Evolutionary conservation across 1,139 yeast genomes (phyloP), one percentile per base, ranked within the genome.

Genomic region (Saccharomyces hybrid): DNA sequence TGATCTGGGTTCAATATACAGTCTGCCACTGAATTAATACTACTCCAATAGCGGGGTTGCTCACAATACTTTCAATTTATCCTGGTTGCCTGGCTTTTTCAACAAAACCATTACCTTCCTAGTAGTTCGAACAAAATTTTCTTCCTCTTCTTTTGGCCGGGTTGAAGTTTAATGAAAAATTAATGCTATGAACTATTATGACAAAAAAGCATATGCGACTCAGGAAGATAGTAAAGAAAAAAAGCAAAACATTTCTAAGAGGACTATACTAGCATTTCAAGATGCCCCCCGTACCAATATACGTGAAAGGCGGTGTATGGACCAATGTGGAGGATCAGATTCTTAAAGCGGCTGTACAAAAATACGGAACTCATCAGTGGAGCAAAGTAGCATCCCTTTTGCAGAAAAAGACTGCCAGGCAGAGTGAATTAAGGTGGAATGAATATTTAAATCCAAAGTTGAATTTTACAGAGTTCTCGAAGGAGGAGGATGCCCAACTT

Each of bases 281-380:
- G n/a, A 38, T 38, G 44, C 25, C 44, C 16, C 44, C 44, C n/a
- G 25, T 38, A 20, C 90, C 91, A 2, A 75, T 84, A 1, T 87
- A 87, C 67, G 87, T 87, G 51, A 87, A 85, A 67, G 96, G 96
- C 48, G 96, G 95, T 46, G 84, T 82, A 1, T 91, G 98, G 98
- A 84, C 95, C 2, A 85, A 88, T 66, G 83, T 87, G 7, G 98
- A 91, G 57, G 98, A 91, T 70, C 93, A 88, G 68, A 86, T 91
- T 50, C 75, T 93, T 51, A 84, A 86, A 62, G 96, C 97, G 0
- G 97, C 97, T 1, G 87, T 93, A 2, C 82, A 95, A 50, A 93
- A 93, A 67, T 93, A 93, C 69, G 99, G 99, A 0, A 75, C 90
- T 25, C 90, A 88, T 61, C 97, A 93, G 66, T 93, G 99, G 99